These are phyloP conservation scores for Apiotrichum mycotoxinovorans DNA, from an alignment of 1,284 basidiomycete genomes.

Conservation along the genomic window DNA sequence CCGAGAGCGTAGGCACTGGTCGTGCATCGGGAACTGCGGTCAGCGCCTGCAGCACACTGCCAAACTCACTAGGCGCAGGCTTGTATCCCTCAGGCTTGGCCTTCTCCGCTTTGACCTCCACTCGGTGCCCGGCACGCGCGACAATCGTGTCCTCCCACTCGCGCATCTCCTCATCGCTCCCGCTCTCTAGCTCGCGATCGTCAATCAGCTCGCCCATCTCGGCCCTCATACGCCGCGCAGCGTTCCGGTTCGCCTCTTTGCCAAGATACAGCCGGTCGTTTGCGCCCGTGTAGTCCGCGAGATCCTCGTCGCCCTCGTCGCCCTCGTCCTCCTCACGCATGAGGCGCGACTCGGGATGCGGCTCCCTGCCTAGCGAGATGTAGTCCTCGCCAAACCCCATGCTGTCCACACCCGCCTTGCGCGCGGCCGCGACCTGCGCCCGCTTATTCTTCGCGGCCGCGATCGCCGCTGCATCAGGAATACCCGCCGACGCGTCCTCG, in stretches of 20 bases:
- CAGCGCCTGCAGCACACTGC: constrained; percentile 35
- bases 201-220: constrained; percentile 82
- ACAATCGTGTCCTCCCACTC: constrained; percentile 70
- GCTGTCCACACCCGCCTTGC: constrained; percentile 34
- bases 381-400: constrained; percentile 48
- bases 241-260: constrained; percentile 73
- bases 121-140: constrained; percentile 8
- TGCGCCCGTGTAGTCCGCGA: constrained; percentile 83
- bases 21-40: constrained; percentile 54
- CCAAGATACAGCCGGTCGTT: constrained; percentile 81
- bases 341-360: constrained; percentile 84
- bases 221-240: constrained; percentile 66
- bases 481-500: constrained; percentile 54
- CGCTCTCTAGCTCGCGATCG: constrained; percentile 66
- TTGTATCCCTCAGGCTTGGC: constrained; percentile 61
- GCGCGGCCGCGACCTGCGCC: constrained; percentile 57
- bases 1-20: constrained; percentile 61
- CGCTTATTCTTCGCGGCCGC: constrained; percentile 73
- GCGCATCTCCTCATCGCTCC: constrained; percentile 76
- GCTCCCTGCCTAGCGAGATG: constrained; percentile 64
- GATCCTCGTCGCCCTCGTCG: constrained; percentile 89
- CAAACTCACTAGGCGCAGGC: constrained; percentile 66
- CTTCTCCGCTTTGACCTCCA: constrained; percentile 7
- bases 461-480: constrained; percentile 73
- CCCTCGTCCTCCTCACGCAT: constrained; percentile 88